Evolutionary conservation across 164 flowering plant species (phyloP).

Genomic region (Dillenia suffruticosa): DNA sequence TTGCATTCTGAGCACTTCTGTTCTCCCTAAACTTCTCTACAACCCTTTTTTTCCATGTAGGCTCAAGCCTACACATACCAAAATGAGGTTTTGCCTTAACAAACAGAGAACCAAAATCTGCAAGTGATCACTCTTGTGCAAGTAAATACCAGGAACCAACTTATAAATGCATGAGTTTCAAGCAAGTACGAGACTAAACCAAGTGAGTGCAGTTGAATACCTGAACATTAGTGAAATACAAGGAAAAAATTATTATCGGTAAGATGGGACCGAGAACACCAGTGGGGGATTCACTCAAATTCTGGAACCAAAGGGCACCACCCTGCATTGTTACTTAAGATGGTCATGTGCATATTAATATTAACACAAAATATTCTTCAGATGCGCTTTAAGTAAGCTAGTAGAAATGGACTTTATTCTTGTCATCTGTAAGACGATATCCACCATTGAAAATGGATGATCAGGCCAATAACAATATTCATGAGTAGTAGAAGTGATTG

Average conservation of each 20-base stretch:
- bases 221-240: conserved; percentile 77
- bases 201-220: conserved; percentile 27
- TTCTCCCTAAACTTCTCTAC: no score
- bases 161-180: background rate
- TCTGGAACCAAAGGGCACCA: conserved; percentile 78
- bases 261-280: conserved; percentile 57
- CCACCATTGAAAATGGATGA: background rate
- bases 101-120: no score
- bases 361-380: background rate
- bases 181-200: background rate
- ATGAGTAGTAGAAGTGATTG: background rate
- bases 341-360: background rate
- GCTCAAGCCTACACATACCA: no score
- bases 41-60: no score
- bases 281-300: conserved; percentile 62
- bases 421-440: no score
- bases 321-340: conserved; percentile 51
- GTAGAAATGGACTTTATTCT: no score
- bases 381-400: no score
- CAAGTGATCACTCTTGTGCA: no score
- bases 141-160: background rate
- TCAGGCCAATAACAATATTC: background rate
- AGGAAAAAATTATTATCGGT: conserved; percentile 64
- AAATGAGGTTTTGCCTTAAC: no score
- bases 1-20: no score